Base-by-base conservation (phyloP, 140 eudicot species). In the Anethum foeniculum region DNA sequence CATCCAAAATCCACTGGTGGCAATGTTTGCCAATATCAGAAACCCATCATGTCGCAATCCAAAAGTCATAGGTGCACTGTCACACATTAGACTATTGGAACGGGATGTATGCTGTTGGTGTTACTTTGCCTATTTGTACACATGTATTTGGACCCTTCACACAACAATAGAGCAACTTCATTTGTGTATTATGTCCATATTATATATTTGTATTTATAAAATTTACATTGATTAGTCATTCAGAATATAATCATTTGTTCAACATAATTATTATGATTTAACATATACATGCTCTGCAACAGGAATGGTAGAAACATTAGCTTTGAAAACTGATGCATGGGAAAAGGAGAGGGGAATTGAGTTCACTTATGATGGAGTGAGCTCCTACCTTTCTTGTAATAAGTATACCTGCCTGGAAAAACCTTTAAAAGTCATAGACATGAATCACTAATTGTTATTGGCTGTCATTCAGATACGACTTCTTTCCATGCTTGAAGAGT, bases 401-500 rank as follows among this genome's bases (percentile, higher is more conserved):
- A 62, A 62, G 34, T 25, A 25, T 71, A 7, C 43, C 48, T 21
- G 3, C 83, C 28, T 82, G 91, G 90, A 83, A 91, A 82, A 90
- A 88, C 51, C 91, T 90, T 76, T 89, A 54, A 13, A 43, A 1
- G 27, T 44, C 3, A 76, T 4, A 62, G 12, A 41, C n/a, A 49
- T 79, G 30, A 48, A n/a, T 60, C 36, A 6, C 81, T 64, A 47
- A 38, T 15, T 25, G 28, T 81, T 77, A 16, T 44, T 23, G 62
- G 54, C 16, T 81, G 60, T 91, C 19, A 7, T 84, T 62, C 86
- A 95, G 99, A 86, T 95, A 79, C 97, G 91, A 65, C 92, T 92
- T 80, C 90, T 92, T 78, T 84, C 93, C 58, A 91, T 93, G 96
- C 92, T 93, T 39, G 96, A 91, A 80, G 97, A 87, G 65, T 93